These are phyloP conservation scores for Lentinus tigrinus DNA, from an alignment of 768 basidiomycete species.

Conservation along the genomic window DNA sequence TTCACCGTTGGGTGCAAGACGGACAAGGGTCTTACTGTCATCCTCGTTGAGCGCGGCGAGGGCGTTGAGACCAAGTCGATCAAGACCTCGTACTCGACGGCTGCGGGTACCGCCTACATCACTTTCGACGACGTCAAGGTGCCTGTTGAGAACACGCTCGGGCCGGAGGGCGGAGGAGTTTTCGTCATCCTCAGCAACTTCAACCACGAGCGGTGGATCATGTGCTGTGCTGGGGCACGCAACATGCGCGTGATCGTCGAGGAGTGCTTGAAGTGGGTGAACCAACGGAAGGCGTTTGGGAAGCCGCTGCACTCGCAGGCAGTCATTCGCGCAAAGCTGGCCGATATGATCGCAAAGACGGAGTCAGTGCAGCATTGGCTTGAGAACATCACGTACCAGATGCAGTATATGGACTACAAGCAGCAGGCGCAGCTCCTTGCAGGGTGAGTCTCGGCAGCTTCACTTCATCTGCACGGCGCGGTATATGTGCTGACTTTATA, in stretches of 20 bases:
- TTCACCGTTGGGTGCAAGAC: conserved; percentile 25
- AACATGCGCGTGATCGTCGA: conserved; percentile 71
- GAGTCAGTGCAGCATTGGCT: conserved; percentile 86
- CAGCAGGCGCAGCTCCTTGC: conserved; percentile 73
- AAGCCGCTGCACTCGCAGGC: conserved; percentile 82
- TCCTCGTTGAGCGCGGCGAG: conserved; percentile 79
- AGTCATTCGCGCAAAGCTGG: conserved; percentile 86
- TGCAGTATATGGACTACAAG: conserved; percentile 82
- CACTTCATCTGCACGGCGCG: conserved; percentile 21
- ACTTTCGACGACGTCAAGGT: conserved; percentile 85
- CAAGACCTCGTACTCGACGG: conserved; percentile 85
- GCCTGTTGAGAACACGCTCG: conserved; percentile 85
- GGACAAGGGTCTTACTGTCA: conserved; percentile 74
- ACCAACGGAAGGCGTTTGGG: conserved; percentile 89
- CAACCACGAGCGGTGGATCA: conserved; percentile 94
- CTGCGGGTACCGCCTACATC: conserved; percentile 85
- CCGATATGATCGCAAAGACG: conserved; percentile 82
- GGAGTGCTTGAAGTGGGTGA: conserved; percentile 88
- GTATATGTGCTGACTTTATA: background rate
- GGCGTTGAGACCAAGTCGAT: conserved; percentile 84
- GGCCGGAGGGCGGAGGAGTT: conserved; percentile 72
- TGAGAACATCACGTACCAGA: conserved; percentile 84
- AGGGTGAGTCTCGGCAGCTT: conserved; percentile 51
- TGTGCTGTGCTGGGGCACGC: conserved; percentile 70
- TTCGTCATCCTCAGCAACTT: conserved; percentile 80